A percentile compares a stretch with the other conserved stretches of the same genome.
phyloP scores from a whole-genome alignment of 2,329 filamentous ascomycete genomes.

The Onygenales sp. region DNA sequence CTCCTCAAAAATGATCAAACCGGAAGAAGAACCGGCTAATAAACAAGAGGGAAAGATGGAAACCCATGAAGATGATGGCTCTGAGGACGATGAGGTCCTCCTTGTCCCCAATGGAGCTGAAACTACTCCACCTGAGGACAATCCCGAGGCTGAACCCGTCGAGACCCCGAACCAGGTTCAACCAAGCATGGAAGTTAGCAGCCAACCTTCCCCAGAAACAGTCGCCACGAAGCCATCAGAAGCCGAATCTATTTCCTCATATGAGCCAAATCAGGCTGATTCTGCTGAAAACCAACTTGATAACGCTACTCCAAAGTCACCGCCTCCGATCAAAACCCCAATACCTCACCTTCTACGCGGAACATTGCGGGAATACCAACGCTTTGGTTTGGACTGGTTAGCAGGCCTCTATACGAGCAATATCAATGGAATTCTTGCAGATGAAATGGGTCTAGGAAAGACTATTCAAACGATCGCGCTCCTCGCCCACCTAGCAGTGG shows the following conservation, averaged over 20 bases:
- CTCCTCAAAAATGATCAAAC: constrained; percentile 30
- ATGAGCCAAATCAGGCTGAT: constrained; percentile 24
- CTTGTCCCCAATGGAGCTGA: constrained; percentile 23
- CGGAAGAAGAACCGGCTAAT: constrained; percentile 11
- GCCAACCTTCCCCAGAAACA: constrained; percentile 34
- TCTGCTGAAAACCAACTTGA: constrained; percentile 17
- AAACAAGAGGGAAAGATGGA: constrained; percentile 19
- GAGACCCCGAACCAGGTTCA: constrained; percentile 15
- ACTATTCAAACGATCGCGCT: constrained; percentile 96
- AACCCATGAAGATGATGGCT: constrained; percentile 17
- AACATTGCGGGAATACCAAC: constrained; percentile 88
- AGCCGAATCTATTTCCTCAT: constrained; percentile 34
- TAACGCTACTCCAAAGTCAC: constrained; percentile 27
- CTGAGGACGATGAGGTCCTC: constrained; percentile 25
- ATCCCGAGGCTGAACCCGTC: neutral
- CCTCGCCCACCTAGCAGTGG: constrained; percentile 81
- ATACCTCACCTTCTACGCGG: constrained; percentile 78
- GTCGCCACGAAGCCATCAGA: constrained; percentile 36
- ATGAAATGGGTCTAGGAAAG: constrained; percentile 97
- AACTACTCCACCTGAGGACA: neutral
- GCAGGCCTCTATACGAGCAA: constrained; percentile 83
- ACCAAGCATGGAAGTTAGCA: constrained; percentile 26
- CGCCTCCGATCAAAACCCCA: constrained; percentile 50
- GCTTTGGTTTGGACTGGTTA: constrained; percentile 94
- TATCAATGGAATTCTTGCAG: constrained; percentile 91